Percentiles rank a stretch among this genome's conserved stretches.
These are phyloP conservation scores for Penicillium egyptiacum DNA, from an alignment of 495 filamentous ascomycete species.

Conservation along the genomic window DNA sequence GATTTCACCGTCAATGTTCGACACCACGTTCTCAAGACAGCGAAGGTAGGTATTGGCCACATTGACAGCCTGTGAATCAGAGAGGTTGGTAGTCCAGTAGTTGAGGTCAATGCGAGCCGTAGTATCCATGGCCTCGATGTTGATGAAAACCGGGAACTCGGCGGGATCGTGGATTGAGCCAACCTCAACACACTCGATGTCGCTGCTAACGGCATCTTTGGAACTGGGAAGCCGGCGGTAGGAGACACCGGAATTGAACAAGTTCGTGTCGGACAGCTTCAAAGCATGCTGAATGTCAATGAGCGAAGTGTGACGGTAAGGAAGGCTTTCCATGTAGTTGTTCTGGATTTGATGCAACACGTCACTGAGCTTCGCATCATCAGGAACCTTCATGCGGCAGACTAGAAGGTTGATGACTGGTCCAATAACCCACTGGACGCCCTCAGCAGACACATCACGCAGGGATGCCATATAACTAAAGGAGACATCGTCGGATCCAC, in stretches of 20 bases:
- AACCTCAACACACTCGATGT: slow-evolving; percentile 41
- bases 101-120: slow-evolving; percentile 52
- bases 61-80: slow-evolving; percentile 50
- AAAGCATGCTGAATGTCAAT: slow-evolving; percentile 55
- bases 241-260: slow-evolving; percentile 50
- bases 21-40: slow-evolving; percentile 44
- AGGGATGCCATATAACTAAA: slow-evolving; percentile 56
- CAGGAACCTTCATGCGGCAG: slow-evolving; percentile 46
- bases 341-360: slow-evolving; percentile 45
- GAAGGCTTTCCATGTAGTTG: slow-evolving; percentile 51
- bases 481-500: slow-evolving; percentile 49
- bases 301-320: slow-evolving; percentile 49
- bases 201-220: slow-evolving; percentile 21
- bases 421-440: slow-evolving; percentile 50
- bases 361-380: slow-evolving; percentile 26
- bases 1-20: slow-evolving; percentile 33
- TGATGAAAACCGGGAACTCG: slow-evolving; percentile 55
- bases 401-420: slow-evolving; percentile 56
- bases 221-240: slow-evolving; percentile 41
- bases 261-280: slow-evolving; percentile 33
- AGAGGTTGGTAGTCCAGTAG: slow-evolving; percentile 56
- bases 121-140: slow-evolving; percentile 51
- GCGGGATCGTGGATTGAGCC: slow-evolving; percentile 55
- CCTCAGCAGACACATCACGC: slow-evolving; percentile 47
- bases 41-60: slow-evolving; percentile 51